A percentile compares a stretch with the other conserved stretches of the same genome.
Evolutionary conservation across 306 rosid species (phyloP).

Genomic region (Macrotyloma uniflorum): DNA sequence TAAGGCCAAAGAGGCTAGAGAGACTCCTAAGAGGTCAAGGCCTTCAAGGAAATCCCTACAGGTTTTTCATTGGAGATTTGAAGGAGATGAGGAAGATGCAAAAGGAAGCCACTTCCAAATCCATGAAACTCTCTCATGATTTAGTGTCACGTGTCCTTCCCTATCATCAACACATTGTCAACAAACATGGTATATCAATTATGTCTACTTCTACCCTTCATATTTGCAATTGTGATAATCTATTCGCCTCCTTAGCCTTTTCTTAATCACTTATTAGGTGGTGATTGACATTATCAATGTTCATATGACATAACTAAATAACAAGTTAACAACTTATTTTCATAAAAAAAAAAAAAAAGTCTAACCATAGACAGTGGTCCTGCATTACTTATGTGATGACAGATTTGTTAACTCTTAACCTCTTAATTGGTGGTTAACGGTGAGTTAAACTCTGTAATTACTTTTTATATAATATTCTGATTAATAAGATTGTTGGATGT

Average conservation of each 20-base stretch:
- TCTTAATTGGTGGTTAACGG: no score
- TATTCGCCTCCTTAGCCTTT: background rate
- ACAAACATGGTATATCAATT: background rate
- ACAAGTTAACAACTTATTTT: no score
- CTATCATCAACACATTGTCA: background rate
- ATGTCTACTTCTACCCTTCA: background rate
- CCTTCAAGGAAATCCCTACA: background rate
- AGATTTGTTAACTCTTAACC: no score
- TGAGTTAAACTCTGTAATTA: no score
- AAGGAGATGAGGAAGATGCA: background rate
- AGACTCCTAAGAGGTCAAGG: background rate
- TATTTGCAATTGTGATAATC: background rate
- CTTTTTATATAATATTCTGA: no score
- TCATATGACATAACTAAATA: no score
- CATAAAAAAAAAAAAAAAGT: no score
- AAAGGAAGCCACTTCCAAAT: background rate
- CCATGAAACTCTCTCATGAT: background rate
- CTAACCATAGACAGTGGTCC: no score
- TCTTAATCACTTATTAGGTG: no score
- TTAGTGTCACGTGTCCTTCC: background rate
- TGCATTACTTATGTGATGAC: no score
- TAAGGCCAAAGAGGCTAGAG: conserved; percentile 5
- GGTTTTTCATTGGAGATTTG: background rate
- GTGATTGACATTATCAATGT: no score
- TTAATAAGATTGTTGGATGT: no score